Conservation (phyloP, 139 green algal genomes). For the Limnomonas spitsbergensis region DNA sequence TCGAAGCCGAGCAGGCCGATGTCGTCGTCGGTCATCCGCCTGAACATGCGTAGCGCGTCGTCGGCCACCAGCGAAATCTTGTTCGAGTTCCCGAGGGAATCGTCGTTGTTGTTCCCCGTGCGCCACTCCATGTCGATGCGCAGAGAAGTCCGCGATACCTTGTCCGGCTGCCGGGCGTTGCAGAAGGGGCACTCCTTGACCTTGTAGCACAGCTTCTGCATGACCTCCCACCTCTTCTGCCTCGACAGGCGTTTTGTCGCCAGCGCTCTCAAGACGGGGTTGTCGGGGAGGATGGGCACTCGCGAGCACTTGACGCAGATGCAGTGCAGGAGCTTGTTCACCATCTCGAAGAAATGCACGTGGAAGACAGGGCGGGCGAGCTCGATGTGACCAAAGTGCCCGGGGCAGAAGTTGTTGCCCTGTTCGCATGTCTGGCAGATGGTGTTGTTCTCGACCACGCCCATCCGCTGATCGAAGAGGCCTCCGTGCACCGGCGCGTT, state of each 20-base stretch:
- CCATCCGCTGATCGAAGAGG: constrained; percentile 84
- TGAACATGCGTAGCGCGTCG: constrained; percentile 79
- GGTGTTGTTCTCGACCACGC: constrained; percentile 76
- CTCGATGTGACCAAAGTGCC: constrained; percentile 96
- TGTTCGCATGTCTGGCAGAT: constrained; percentile 72
- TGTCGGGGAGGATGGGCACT: constrained; percentile 71
- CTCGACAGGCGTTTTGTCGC: background rate
- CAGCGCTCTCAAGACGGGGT: background rate
- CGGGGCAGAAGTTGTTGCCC: constrained; percentile 79
- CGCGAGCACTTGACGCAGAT: constrained; percentile 84
- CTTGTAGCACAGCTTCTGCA: constrained; percentile 13
- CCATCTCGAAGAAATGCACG: constrained; percentile 85
- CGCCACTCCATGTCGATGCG: constrained; percentile 24
- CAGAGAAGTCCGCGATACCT: background rate
- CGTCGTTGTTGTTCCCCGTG: background rate
- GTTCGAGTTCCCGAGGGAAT: background rate
- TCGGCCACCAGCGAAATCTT: constrained; percentile 61
- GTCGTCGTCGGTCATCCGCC: constrained; percentile 85
- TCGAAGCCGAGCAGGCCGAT: constrained; percentile 80
- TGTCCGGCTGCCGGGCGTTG: constrained; percentile 5
- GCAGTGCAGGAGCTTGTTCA: constrained; percentile 86
- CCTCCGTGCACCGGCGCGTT: constrained; percentile 73
- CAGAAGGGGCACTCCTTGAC: constrained; percentile 1
- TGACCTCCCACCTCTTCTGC: constrained; percentile 19
- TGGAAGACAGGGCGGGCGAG: constrained; percentile 91